Conservation (phyloP, 805 yeast genomes). For the Cyberlindnera xylosilytica region DNA sequence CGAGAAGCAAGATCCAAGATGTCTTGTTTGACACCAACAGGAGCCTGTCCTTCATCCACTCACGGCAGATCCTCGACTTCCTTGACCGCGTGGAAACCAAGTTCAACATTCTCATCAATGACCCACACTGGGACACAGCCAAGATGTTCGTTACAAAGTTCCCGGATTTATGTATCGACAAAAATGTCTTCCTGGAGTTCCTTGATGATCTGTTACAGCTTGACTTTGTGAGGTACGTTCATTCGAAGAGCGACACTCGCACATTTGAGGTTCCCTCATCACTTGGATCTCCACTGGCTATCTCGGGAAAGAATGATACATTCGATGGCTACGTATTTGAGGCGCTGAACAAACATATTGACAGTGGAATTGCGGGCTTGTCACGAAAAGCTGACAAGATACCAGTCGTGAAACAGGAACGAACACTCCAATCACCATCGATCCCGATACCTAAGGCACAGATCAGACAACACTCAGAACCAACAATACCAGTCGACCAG, state of each 20-base stretch:
- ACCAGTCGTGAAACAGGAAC: background rate
- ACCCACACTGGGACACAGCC: conserved; percentile 13
- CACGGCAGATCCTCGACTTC: conserved; percentile 15
- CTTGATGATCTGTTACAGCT: conserved; percentile 16
- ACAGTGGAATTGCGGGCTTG: conserved; percentile 5
- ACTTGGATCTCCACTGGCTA: conserved; percentile 15
- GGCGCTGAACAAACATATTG: conserved; percentile 6
- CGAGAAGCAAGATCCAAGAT: conserved; percentile 12
- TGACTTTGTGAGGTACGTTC: conserved; percentile 15
- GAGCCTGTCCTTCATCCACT: conserved; percentile 11
- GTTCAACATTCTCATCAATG: conserved; percentile 13
- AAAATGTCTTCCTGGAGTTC: conserved; percentile 13
- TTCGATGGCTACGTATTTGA: conserved; percentile 7
- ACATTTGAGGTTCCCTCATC: conserved; percentile 12
- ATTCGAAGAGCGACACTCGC: conserved; percentile 11
- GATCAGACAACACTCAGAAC: background rate
- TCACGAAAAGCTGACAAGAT: background rate
- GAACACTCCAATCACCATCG: background rate
- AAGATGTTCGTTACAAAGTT: conserved; percentile 14
- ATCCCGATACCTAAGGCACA: background rate
- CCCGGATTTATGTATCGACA: conserved; percentile 13
- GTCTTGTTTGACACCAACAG: conserved; percentile 12
- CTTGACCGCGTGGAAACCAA: conserved; percentile 15
- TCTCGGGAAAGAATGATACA: conserved; percentile 3
- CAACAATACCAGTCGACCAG: background rate